Conservation (phyloP, 306 rosid species). For the Cucurbita argyrosperma region DNA sequence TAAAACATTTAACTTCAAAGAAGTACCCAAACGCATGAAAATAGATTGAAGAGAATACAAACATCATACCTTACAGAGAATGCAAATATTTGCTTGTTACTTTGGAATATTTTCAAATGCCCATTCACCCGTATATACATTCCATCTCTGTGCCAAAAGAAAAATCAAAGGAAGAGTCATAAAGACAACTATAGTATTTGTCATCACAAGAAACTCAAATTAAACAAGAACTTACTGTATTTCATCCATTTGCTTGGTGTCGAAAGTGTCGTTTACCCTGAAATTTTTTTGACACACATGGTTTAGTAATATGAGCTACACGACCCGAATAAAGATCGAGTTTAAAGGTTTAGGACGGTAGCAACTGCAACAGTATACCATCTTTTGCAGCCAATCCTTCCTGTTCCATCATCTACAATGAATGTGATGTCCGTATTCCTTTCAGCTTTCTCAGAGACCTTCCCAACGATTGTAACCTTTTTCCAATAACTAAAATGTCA, state of each 20-base stretch:
- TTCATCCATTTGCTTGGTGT: constrained; percentile 65
- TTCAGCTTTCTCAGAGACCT: constrained; percentile 59
- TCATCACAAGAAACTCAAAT: neutral
- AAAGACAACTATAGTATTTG: neutral
- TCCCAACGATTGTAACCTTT: constrained; percentile 44
- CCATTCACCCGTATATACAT: constrained; percentile 67
- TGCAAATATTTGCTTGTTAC: constrained; percentile 49
- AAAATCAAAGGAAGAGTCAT: neutral
- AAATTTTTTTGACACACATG: neutral
- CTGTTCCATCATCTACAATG: constrained; percentile 75
- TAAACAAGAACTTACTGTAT: constrained; percentile 33
- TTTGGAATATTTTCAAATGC: constrained; percentile 69
- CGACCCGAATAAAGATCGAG: neutral
- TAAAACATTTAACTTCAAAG: neutral
- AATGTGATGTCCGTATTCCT: constrained; percentile 61
- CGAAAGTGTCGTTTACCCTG: constrained; percentile 69
- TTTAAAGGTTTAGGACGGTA: neutral
- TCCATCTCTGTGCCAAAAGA: constrained; percentile 25
- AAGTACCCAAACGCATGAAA: neutral
- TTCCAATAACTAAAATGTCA: neutral
- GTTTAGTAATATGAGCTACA: neutral
- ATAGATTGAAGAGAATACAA: neutral
- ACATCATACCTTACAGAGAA: constrained; percentile 57
- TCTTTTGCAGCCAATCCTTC: constrained; percentile 68
- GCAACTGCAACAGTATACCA: constrained; percentile 31